Base-by-base conservation (phyloP, 495 filamentous ascomycete species). In the Lepraria neglecta region DNA sequence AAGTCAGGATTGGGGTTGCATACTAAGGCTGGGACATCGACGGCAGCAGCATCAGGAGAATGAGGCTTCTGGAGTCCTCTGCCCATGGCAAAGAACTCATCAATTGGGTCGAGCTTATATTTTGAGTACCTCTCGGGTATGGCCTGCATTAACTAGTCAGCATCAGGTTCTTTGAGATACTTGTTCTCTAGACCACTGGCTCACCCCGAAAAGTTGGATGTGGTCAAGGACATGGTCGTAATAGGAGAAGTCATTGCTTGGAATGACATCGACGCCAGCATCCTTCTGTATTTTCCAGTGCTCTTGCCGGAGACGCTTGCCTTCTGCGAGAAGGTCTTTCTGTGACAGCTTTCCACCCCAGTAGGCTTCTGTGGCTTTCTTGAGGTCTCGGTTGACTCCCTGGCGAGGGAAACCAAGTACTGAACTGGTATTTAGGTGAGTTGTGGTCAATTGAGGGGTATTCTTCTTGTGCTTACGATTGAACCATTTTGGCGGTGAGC, bases 251-350 rank as follows among this genome's bases (percentile, higher is more conserved):
- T 98, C 94, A 74, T 97, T 97, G 86, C 89, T 94, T 71, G 94
- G 94, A 76, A 98, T 97, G 76, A 90, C 82, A 71, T 96, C 89
- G 72, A 96, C 91, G 72, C 94, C 94, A 69, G 91, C 91, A 77
- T 92, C 85, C 82, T 97, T 94, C 82, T 97, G 94, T 79, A 97
- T 90, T 82, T 95, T 90, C 94, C 94, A 98, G 86, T 98, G 94
- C 70, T 86, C 91, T 60, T 87, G 81, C 81, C 94, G 88, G 63
- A 98, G 89, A 71, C 91, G 84, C 87, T 97, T 97, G 73, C 88
- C 94, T 83, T 97, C 95, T 58, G 84, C 80, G 64, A 97, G 80
- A 63, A 98, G 88, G 58, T 90, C 89, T 64, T 88, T 84, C 67
- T 87, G 88, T 58, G 89, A 91, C 73, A 95, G 78, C 83, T 97